Conservation (phyloP, 441 rosid genomes). For the Euphorbia corollata region DNA sequence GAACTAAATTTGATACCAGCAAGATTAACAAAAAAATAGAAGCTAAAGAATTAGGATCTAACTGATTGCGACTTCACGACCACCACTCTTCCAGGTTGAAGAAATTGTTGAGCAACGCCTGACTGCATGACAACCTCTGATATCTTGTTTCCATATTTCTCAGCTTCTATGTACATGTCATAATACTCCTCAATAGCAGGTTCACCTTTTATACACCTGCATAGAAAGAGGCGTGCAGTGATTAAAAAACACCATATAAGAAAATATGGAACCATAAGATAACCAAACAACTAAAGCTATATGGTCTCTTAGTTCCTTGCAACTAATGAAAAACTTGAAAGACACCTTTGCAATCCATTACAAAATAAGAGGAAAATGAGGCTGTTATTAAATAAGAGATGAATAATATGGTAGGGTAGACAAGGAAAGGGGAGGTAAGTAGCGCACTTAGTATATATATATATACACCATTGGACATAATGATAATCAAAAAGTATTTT, state of each 20-base stretch:
- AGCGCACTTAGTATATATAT: no score
- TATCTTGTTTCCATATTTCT: conserved; percentile 40
- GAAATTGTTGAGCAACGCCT: conserved; percentile 34
- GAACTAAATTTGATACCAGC: background rate
- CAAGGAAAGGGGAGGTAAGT: no score
- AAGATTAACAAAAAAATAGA: background rate
- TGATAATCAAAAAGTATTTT: no score
- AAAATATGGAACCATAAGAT: conserved; percentile 1
- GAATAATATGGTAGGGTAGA: no score
- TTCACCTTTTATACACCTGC: conserved; percentile 87
- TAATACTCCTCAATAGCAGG: conserved; percentile 89
- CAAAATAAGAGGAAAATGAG: background rate
- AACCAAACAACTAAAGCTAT: conserved; percentile 8
- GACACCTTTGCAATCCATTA: background rate
- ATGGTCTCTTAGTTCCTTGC: conserved; percentile 2
- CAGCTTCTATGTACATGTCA: conserved; percentile 63
- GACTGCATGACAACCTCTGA: conserved; percentile 65
- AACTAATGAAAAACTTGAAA: background rate
- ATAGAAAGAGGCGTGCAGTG: conserved; percentile 23
- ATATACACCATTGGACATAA: no score
- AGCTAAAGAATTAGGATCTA: conserved; percentile 25
- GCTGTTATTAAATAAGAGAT: no score
- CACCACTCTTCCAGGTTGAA: conserved; percentile 74
- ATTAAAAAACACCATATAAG: background rate
- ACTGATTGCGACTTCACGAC: conserved; percentile 78